phyloP scores from a whole-genome alignment of 352 stramenopile genomes.

The Phytophthora agathidicida region DNA sequence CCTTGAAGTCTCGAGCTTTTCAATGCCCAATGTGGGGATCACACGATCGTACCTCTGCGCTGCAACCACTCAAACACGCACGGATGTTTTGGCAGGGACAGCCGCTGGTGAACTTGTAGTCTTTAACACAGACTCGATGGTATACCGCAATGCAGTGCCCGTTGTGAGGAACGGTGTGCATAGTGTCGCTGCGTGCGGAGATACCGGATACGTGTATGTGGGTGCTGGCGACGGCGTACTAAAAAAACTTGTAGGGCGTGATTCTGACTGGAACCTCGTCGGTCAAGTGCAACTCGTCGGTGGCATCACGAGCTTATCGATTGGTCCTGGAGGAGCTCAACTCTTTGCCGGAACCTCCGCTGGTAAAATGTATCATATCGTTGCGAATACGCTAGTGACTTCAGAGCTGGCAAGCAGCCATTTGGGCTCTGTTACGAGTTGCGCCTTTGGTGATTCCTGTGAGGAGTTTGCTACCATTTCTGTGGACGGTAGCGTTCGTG shows the following conservation, averaged over 20 bases:
- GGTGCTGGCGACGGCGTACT: slow-evolving; percentile 87
- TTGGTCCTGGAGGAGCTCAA: slow-evolving; percentile 53
- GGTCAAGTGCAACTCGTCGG: slow-evolving; percentile 84
- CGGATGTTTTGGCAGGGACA: slow-evolving; percentile 66
- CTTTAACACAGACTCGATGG: slow-evolving; percentile 73
- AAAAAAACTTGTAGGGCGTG: slow-evolving; percentile 80
- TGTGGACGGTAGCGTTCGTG: slow-evolving; percentile 64
- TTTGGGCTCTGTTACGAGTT: slow-evolving; percentile 62
- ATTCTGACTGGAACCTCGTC: slow-evolving; percentile 85
- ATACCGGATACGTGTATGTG: slow-evolving; percentile 75
- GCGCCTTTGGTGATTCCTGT: slow-evolving; percentile 60
- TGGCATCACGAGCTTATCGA: slow-evolving; percentile 78
- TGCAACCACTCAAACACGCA: slow-evolving; percentile 57
- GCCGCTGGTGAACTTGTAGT: slow-evolving; percentile 86
- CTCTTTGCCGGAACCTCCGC: slow-evolving; percentile 76
- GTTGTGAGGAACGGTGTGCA: slow-evolving; percentile 80
- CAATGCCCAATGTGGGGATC: slow-evolving; percentile 77
- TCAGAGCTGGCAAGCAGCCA: slow-evolving; percentile 72
- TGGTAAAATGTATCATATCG: slow-evolving; percentile 76
- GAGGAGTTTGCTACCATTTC: slow-evolving; percentile 80
- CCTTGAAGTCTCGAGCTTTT: slow-evolving; percentile 67
- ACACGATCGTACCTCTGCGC: slow-evolving; percentile 74
- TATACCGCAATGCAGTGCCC: slow-evolving; percentile 68
- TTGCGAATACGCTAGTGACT: slow-evolving; percentile 50
- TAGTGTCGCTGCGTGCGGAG: slow-evolving; percentile 67